Percentiles rank a stretch among this genome's conserved stretches.
These are phyloP conservation scores for Trichophyton schoenleinii DNA, from an alignment of 2,329 filamentous ascomycete genomes.

Conservation along the genomic window DNA sequence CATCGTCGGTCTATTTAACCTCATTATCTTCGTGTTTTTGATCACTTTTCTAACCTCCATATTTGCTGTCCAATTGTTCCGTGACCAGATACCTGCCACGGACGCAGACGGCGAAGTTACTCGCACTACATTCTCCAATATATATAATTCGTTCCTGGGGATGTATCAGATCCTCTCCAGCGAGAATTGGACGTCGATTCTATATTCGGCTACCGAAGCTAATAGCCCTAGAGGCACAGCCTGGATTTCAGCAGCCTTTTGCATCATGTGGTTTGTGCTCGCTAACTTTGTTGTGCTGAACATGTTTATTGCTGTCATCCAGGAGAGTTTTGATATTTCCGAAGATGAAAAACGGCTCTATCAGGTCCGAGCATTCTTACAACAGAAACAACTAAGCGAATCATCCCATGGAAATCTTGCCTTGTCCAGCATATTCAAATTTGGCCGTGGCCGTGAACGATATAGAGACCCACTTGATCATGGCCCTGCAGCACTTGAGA, in stretches of 20 bases:
- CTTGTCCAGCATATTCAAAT: conserved; percentile 55
- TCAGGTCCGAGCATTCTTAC: conserved; percentile 88
- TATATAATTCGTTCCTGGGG: conserved; percentile 90
- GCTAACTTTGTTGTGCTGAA: conserved; percentile 93
- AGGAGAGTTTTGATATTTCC: conserved; percentile 97
- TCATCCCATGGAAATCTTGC: conserved; percentile 60
- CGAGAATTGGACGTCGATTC: conserved; percentile 83
- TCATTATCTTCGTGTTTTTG: conserved; percentile 92
- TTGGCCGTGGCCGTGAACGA: conserved; percentile 49
- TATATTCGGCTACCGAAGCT: conserved; percentile 68
- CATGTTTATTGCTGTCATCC: conserved; percentile 99
- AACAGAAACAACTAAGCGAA: conserved; percentile 71
- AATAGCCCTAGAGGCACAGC: conserved; percentile 56
- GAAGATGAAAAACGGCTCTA: conserved; percentile 96
- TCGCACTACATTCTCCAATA: conserved; percentile 68
- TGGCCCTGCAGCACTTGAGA: conserved; percentile 81
- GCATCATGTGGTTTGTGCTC: conserved; percentile 92
- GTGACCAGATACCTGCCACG: conserved; percentile 62
- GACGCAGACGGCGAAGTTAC: conserved; percentile 51
- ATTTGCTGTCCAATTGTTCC: conserved; percentile 83
- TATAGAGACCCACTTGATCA: conserved; percentile 77
- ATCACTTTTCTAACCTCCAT: conserved; percentile 90
- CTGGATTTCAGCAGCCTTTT: conserved; percentile 84
- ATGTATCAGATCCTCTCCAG: conserved; percentile 97
- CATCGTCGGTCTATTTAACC: conserved; percentile 77